Evolutionary conservation across 192 early-diverging fungal genomes (phyloP).

Genomic region (Funneliformis geosporum): DNA sequence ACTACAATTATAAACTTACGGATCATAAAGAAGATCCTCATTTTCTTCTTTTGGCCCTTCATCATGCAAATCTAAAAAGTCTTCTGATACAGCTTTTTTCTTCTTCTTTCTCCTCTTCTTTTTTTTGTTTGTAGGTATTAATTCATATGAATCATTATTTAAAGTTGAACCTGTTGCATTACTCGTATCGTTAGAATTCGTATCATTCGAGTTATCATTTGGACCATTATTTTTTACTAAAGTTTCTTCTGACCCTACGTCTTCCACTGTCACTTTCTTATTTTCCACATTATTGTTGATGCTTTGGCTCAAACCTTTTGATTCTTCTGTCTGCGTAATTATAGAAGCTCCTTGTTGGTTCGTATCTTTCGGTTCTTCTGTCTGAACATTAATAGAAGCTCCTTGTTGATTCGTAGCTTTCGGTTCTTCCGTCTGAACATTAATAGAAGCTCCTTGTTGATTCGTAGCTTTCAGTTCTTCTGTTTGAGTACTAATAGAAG

Average conservation of each 20-base stretch:
- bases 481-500: background rate
- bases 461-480: background rate
- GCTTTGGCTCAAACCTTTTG: too few species aligned
- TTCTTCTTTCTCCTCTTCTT: constrained; percentile 43
- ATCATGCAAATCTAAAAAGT: constrained; percentile 38
- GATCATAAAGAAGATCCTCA: constrained; percentile 19
- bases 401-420: background rate
- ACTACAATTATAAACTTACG: background rate
- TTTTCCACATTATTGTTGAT: background rate
- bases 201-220: background rate
- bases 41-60: constrained; percentile 36
- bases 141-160: background rate
- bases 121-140: constrained; percentile 38
- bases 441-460: background rate
- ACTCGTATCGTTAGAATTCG: background rate
- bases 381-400: background rate
- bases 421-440: background rate
- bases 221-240: background rate
- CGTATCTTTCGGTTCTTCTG: background rate
- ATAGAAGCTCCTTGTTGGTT: too few species aligned
- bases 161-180: background rate
- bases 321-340: too few species aligned
- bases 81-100: constrained; percentile 55
- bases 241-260: background rate
- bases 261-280: background rate